These are phyloP conservation scores for Boletus subparvulus DNA, from an alignment of 768 basidiomycete species.

Conservation along the genomic window DNA sequence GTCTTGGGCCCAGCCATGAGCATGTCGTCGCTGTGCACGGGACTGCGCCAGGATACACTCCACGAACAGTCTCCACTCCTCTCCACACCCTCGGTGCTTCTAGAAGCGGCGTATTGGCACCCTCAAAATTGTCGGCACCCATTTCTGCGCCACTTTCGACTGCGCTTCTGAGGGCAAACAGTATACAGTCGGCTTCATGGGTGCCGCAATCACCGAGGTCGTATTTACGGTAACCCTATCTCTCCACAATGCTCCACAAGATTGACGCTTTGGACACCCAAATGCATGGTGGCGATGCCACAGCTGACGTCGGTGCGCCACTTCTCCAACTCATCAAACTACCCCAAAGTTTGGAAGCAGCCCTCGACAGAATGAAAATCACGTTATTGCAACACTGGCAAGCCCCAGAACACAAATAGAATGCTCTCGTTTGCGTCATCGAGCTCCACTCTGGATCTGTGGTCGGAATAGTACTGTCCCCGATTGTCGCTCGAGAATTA, in stretches of 20 bases:
- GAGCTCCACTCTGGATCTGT: neutral
- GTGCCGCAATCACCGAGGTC: neutral
- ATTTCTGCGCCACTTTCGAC: neutral
- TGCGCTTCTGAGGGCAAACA: neutral
- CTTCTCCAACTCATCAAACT: neutral
- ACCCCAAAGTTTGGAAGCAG: neutral
- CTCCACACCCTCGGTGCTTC: neutral
- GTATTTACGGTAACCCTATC: neutral
- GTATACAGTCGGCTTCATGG: neutral
- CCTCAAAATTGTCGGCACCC: neutral
- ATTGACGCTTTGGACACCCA: constrained; percentile 5
- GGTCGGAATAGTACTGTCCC: neutral
- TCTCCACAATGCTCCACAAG: constrained; percentile 19
- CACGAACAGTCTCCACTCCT: neutral
- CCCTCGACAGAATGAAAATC: constrained; percentile 1
- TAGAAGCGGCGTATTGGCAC: neutral
- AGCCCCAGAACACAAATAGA: neutral
- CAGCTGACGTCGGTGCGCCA: neutral
- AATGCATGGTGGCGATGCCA: neutral
- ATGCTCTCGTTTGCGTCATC: neutral
- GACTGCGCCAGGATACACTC: neutral
- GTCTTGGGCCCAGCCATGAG: neutral
- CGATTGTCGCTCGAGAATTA: neutral
- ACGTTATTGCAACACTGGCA: neutral
- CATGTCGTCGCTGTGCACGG: neutral